phyloP scores from a whole-genome alignment of 257 asterid genomes.

The Lantana camara region DNA sequence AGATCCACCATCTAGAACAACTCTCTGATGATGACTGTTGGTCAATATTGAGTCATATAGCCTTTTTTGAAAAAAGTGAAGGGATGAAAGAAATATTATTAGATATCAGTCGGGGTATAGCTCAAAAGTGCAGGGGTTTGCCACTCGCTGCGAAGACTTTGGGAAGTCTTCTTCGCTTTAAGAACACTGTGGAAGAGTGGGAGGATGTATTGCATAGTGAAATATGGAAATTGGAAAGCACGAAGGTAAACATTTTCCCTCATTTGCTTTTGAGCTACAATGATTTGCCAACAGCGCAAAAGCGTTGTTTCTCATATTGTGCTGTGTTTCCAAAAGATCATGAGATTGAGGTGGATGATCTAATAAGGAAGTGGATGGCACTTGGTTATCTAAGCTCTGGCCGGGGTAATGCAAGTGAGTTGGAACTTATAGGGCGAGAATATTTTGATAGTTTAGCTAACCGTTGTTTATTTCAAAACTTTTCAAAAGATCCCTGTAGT shows the following conservation, averaged over 20 bases:
- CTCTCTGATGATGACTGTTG: conserved; percentile 34
- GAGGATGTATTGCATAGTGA: conserved; percentile 29
- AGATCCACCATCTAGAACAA: conserved; percentile 21
- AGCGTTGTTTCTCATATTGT: no score
- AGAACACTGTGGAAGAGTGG: conserved; percentile 33
- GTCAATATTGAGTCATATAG: conserved; percentile 33
- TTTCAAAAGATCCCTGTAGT: no score
- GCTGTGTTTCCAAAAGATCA: no score
- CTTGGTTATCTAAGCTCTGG: no score
- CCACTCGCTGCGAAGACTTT: conserved; percentile 42
- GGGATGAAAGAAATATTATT: conserved; percentile 24
- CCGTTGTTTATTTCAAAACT: no score
- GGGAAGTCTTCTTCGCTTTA: conserved; percentile 32
- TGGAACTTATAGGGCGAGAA: no score
- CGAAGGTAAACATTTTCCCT: background rate
- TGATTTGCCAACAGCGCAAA: no score
- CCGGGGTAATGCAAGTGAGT: no score
- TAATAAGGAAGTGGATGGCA: no score
- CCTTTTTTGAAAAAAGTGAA: conserved; percentile 25
- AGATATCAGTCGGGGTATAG: conserved; percentile 30
- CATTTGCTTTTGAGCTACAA: no score
- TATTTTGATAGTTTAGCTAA: no score
- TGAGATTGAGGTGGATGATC: no score
- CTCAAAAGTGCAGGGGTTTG: conserved; percentile 38
- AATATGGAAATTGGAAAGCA: conserved; percentile 32